Percentiles rank a stretch among this genome's conserved stretches.
phyloP scores from a whole-genome alignment of 345 rosid genomes.

The Gossypium rotundifolium region DNA sequence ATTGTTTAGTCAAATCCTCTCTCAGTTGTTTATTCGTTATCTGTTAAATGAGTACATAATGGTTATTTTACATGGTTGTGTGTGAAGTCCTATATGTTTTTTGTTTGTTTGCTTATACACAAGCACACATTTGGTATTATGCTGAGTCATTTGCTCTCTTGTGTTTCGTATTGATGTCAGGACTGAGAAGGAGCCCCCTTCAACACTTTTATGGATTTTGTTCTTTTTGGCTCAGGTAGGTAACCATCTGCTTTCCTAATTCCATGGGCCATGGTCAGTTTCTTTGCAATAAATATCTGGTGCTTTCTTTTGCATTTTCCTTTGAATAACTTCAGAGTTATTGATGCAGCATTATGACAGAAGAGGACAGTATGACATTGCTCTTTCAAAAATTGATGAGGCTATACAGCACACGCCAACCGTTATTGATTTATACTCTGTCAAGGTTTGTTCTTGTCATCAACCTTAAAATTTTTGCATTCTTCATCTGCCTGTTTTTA shows the following conservation, averaged over 20 bases:
- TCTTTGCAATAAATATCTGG: neutral
- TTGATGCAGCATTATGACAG: conserved; percentile 92
- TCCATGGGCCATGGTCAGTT: neutral
- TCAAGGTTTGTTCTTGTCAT: conserved; percentile 52
- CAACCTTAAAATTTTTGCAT: neutral
- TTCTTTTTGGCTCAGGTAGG: conserved; percentile 95
- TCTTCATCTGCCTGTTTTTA: neutral
- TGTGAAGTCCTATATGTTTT: neutral
- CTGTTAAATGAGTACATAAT: neutral
- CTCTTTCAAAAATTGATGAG: conserved; percentile 80
- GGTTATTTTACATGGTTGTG: neutral
- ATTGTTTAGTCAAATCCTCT: neutral
- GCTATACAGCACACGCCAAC: conserved; percentile 96
- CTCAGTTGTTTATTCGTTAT: neutral
- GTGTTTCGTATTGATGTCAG: conserved; percentile 38
- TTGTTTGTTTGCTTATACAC: neutral
- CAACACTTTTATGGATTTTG: conserved; percentile 88
- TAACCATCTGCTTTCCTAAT: neutral
- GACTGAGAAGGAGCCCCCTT: conserved; percentile 85
- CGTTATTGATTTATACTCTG: conserved; percentile 90
- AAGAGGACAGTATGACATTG: conserved; percentile 69
- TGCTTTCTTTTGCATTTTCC: conserved; percentile 2
- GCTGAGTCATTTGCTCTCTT: neutral
- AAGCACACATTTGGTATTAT: neutral
- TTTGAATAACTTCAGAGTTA: conserved; percentile 7